Evolutionary conservation across 2,329 filamentous ascomycete species (phyloP).

Genomic region (Fusarium avenaceum): DNA sequence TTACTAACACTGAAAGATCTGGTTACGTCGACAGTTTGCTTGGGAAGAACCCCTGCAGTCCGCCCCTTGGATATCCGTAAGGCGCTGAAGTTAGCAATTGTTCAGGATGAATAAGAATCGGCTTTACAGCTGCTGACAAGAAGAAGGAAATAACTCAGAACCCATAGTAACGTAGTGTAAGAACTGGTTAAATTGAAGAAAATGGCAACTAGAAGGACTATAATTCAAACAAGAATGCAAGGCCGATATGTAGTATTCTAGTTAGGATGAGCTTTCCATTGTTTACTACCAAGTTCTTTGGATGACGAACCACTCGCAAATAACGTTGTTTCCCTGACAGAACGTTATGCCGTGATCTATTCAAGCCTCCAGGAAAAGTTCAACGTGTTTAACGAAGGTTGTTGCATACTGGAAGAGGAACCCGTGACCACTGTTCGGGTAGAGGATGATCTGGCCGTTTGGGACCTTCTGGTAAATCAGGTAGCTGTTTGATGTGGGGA

Average conservation of each 20-base stretch:
- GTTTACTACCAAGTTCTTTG: too few relatives aligned
- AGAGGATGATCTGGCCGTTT: conserved; percentile 13
- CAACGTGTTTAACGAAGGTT: conserved; percentile 2
- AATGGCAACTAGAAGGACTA: too few relatives aligned
- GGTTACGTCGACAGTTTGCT: conserved; percentile 8
- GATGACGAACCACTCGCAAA: too few relatives aligned
- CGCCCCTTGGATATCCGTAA: conserved; percentile 6
- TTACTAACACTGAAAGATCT: background rate
- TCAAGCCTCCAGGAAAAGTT: background rate
- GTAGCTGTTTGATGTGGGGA: conserved; percentile 20
- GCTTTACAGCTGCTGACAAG: accelerated
- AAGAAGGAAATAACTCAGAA: accelerated
- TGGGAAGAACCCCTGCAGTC: conserved; percentile 15
- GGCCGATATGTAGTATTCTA: too few relatives aligned
- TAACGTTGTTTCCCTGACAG: too few relatives aligned
- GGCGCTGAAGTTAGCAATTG: conserved; percentile 10
- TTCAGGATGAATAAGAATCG: background rate
- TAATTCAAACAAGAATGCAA: too few relatives aligned
- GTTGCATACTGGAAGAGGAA: conserved; percentile 20
- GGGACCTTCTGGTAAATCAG: conserved; percentile 5
- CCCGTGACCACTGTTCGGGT: conserved; percentile 16
- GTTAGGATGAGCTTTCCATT: too few relatives aligned
- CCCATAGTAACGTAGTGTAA: too few relatives aligned
- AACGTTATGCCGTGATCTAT: accelerated
- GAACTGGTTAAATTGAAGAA: too few relatives aligned